A percentile compares a stretch with the other conserved stretches of the same genome.
These are phyloP conservation scores for Obba rivulosa DNA, from an alignment of 768 basidiomycete species.

Conservation along the genomic window DNA sequence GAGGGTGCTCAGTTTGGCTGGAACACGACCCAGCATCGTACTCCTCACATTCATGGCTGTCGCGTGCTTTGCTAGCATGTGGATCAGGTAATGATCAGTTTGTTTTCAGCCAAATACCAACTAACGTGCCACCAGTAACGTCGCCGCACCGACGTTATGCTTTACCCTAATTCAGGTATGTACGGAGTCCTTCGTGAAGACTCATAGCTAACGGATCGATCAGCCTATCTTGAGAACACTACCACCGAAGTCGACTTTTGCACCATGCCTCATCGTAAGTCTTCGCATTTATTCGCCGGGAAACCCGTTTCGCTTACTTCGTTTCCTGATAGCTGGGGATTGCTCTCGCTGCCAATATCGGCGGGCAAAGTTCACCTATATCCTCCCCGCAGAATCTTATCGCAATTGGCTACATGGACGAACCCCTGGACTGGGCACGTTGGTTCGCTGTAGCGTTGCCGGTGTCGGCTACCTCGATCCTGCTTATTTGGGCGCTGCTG, in stretches of 20 bases:
- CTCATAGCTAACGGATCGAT: constrained; percentile 9
- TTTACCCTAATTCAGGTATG: constrained; percentile 90
- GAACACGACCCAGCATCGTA: constrained; percentile 80
- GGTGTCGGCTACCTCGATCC: constrained; percentile 78
- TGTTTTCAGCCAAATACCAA: neutral
- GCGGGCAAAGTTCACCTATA: constrained; percentile 95
- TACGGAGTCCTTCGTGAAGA: constrained; percentile 5
- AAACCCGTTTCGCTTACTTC: too few relatives aligned
- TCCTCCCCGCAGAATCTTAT: constrained; percentile 98
- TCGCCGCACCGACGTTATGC: constrained; percentile 95
- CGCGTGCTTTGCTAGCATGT: constrained; percentile 98
- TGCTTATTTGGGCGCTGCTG: constrained; percentile 90
- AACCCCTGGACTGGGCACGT: constrained; percentile 76
- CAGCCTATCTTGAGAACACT: constrained; percentile 93
- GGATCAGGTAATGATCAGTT: constrained; percentile 69
- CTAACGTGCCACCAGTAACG: constrained; percentile 60
- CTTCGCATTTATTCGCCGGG: neutral
- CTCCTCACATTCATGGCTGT: constrained; percentile 94
- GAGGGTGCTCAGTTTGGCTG: constrained; percentile 84
- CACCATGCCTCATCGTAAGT: constrained; percentile 85
- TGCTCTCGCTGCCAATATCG: constrained; percentile 96
- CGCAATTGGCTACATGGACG: constrained; percentile 82
- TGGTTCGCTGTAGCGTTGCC: constrained; percentile 97
- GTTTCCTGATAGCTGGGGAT: constrained; percentile 97
- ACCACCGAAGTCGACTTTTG: constrained; percentile 81